Percentiles rank a stretch among this genome's conserved stretches.
Conservation (phyloP, 129 eudicot species). For the Helichrysum umbraculigerum region DNA sequence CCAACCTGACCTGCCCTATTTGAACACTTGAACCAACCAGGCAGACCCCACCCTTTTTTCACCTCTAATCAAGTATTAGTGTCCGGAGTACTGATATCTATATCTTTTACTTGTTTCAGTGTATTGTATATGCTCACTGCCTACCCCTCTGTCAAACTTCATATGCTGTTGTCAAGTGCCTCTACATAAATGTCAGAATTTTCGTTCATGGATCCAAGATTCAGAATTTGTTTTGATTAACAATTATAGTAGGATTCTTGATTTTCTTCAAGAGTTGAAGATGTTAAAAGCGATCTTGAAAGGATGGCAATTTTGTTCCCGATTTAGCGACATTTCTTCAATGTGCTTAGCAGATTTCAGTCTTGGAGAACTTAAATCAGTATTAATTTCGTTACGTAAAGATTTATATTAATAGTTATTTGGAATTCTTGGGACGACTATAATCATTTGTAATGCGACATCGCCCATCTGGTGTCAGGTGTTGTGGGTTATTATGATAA, state of each 20-base stretch:
- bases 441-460: background rate
- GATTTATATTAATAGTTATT: conserved; percentile 9
- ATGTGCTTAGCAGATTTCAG: background rate
- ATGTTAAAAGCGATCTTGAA: conserved; percentile 2
- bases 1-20: background rate
- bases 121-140: conserved; percentile 20
- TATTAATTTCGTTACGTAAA: background rate
- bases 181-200: conserved; percentile 2
- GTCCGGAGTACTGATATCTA: background rate
- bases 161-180: conserved; percentile 14
- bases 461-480: background rate
- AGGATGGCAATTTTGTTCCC: conserved; percentile 1
- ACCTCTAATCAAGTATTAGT: background rate
- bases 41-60: background rate
- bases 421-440: background rate
- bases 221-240: background rate
- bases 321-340: conserved; percentile 5
- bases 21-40: background rate
- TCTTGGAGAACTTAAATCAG: background rate
- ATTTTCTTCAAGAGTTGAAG: conserved; percentile 14
- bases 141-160: conserved; percentile 17
- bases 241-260: conserved; percentile 8
- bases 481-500: background rate
- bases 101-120: background rate
- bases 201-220: background rate